Evolutionary conservation across 2,329 filamentous ascomycete genomes (phyloP).

Genomic region (Neocatenulostroma microsporum): DNA sequence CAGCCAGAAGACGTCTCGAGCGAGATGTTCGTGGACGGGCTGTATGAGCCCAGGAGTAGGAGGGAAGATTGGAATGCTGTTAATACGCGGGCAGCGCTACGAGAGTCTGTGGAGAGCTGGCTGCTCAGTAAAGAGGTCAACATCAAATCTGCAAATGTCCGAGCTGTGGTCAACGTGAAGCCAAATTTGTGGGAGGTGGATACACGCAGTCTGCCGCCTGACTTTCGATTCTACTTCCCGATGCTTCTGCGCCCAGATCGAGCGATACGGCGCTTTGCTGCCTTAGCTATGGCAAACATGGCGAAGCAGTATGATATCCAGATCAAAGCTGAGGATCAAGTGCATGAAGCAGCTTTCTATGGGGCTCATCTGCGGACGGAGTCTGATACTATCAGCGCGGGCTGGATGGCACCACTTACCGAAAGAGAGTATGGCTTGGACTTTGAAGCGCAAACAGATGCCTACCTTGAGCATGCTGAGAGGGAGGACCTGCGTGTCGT

Average conservation of each 20-base stretch:
- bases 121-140: too few species aligned
- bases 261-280: slow-evolving; percentile 25
- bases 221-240: slow-evolving; percentile 23
- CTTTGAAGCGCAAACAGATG: slow-evolving; percentile 31
- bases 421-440: slow-evolving; percentile 21
- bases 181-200: slow-evolving; percentile 26
- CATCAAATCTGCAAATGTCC: too few species aligned
- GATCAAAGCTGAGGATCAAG: too few species aligned
- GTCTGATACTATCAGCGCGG: slow-evolving; percentile 27
- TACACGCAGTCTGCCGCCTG: slow-evolving; percentile 19
- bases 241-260: slow-evolving; percentile 21
- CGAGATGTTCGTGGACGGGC: too few species aligned
- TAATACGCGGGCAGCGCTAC: too few species aligned
- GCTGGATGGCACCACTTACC: slow-evolving; percentile 27
- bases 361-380: slow-evolving; percentile 35
- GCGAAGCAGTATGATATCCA: slow-evolving; percentile 22
- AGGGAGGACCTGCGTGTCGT: slow-evolving; percentile 26
- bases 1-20: slow-evolving; percentile 11
- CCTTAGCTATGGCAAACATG: slow-evolving; percentile 27
- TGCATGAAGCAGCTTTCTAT: too few species aligned
- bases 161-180: slow-evolving; percentile 22
- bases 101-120: too few species aligned
- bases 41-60: too few species aligned
- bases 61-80: too few species aligned
- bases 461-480: slow-evolving; percentile 32